Conservation (phyloP, 768 basidiomycete species). For the Xanthoconium stramineum region DNA sequence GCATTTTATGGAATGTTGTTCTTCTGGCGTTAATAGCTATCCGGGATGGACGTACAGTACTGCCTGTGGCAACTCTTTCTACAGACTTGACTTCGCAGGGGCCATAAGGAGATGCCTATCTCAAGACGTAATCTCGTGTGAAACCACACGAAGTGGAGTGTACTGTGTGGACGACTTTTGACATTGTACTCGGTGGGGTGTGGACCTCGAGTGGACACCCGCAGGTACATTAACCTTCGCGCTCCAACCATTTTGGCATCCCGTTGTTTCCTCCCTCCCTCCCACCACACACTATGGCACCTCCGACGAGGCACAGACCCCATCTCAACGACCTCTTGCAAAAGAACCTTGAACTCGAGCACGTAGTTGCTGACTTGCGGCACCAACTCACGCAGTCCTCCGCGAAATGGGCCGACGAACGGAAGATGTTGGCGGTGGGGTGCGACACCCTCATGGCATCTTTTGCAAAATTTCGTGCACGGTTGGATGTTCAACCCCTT, state of each 20-base stretch:
- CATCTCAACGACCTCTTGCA: conserved; percentile 28
- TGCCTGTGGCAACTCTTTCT: background rate
- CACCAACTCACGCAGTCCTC: conserved; percentile 28
- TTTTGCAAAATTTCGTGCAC: conserved; percentile 29
- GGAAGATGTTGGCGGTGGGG: conserved; percentile 19
- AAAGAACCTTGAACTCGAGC: conserved; percentile 29
- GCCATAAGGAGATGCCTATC: background rate
- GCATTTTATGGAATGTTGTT: background rate
- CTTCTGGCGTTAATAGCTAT: background rate
- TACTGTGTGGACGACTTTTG: background rate
- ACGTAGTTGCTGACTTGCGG: conserved; percentile 25
- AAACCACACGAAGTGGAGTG: background rate
- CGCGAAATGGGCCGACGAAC: conserved; percentile 30
- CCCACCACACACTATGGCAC: conserved; percentile 18
- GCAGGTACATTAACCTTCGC: background rate
- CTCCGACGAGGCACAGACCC: conserved; percentile 23
- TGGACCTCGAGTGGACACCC: background rate
- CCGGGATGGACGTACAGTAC: too few relatives aligned
- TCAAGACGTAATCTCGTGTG: conserved; percentile 16
- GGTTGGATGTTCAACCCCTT: conserved; percentile 18
- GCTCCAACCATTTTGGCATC: background rate
- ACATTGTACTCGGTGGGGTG: too few relatives aligned
- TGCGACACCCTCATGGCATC: conserved; percentile 30
- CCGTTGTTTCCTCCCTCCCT: background rate
- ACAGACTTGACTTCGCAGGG: background rate